phyloP scores from a whole-genome alignment of 176 grass and related monocot species.

The Carex parvula region DNA sequence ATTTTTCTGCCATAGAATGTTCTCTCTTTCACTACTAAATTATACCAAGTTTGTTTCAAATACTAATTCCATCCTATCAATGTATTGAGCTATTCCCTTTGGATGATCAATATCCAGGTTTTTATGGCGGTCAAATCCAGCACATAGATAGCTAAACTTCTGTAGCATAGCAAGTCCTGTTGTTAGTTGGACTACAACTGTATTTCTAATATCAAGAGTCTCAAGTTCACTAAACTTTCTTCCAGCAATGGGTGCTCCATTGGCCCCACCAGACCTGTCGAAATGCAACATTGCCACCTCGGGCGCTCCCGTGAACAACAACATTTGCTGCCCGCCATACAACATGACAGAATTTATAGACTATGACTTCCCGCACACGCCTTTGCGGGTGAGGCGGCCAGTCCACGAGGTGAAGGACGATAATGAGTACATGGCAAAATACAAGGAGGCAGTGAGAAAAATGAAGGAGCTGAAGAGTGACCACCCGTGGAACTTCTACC shows the following conservation, averaged over 20 bases:
- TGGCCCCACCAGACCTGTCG: constrained; percentile 25
- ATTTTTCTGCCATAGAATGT: too few species aligned
- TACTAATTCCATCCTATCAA: too few species aligned
- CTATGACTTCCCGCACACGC: constrained; percentile 18
- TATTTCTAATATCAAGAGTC: too few species aligned
- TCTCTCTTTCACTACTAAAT: too few species aligned
- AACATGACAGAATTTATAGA: not conserved
- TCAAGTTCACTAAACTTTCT: not conserved
- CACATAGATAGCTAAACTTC: too few species aligned
- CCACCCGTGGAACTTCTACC: constrained; percentile 57
- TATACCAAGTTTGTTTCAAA: too few species aligned
- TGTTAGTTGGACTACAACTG: too few species aligned
- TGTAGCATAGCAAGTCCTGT: too few species aligned
- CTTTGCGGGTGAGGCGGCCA: constrained; percentile 32
- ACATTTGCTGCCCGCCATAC: constrained; percentile 31
- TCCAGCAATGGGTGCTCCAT: constrained; percentile 19
- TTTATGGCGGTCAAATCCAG: too few species aligned
- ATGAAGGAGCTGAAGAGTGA: constrained; percentile 34
- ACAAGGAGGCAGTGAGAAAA: constrained; percentile 31
- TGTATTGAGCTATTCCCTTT: too few species aligned
- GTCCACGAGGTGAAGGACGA: constrained; percentile 29
- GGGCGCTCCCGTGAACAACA: not conserved
- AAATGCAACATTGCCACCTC: not conserved
- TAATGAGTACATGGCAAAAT: constrained; percentile 51
- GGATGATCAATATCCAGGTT: too few species aligned